phyloP scores from a whole-genome alignment of 768 basidiomycete species.

The Termitomyces bulborhizus region DNA sequence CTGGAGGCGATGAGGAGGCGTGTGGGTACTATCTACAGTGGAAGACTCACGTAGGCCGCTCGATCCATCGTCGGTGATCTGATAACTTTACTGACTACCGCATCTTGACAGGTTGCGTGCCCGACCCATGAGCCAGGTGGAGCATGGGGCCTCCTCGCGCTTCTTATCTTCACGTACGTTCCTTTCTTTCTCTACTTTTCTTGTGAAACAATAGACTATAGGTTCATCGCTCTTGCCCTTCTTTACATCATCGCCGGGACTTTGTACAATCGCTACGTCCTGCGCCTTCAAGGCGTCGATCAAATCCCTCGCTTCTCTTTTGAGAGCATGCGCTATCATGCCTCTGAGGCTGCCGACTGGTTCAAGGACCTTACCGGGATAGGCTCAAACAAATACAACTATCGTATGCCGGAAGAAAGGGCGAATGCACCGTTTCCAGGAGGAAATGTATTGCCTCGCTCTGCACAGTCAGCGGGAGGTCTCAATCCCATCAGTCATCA shows the following conservation, averaged over 20 bases:
- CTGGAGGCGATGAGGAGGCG: constrained; percentile 51
- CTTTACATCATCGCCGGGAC: constrained; percentile 64
- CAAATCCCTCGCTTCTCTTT: constrained; percentile 63
- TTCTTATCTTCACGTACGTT: constrained; percentile 56
- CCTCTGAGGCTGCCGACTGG: constrained; percentile 37
- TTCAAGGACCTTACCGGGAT: constrained; percentile 27
- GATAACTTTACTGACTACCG: background rate
- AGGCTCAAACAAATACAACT: constrained; percentile 17
- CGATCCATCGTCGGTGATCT: background rate
- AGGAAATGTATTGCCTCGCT: background rate
- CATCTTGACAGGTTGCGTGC: constrained; percentile 54
- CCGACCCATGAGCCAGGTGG: constrained; percentile 53
- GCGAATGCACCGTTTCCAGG: constrained; percentile 1
- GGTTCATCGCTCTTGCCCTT: constrained; percentile 49
- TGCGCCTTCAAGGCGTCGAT: constrained; percentile 64
- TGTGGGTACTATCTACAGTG: constrained; percentile 84
- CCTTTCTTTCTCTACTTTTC: background rate
- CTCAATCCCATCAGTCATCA: constrained; percentile 35
- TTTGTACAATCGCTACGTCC: constrained; percentile 74
- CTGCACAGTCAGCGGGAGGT: constrained; percentile 2
- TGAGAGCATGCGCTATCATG: constrained; percentile 46
- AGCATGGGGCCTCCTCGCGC: constrained; percentile 44
- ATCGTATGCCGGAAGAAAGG: constrained; percentile 6
- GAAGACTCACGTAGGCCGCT: constrained; percentile 63
- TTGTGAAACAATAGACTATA: constrained; percentile 19